phyloP scores from a whole-genome alignment of 805 yeast genomes.

The Cyberlindnera samutprakarnensis region DNA sequence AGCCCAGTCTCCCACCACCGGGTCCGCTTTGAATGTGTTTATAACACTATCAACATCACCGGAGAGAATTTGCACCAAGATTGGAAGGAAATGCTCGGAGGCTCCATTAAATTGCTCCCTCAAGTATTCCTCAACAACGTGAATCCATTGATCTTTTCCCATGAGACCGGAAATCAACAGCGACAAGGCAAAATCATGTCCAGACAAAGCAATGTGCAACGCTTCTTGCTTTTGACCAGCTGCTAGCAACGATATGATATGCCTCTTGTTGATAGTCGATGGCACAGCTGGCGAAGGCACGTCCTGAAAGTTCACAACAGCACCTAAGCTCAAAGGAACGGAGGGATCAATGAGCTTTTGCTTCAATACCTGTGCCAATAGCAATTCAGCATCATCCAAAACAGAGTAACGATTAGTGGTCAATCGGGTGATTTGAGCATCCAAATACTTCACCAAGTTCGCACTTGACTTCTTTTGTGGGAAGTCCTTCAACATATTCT shows the following conservation, averaged over 20 bases:
- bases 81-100: slow-evolving; percentile 39
- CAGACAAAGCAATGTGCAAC: slow-evolving; percentile 48
- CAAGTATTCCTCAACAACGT: slow-evolving; percentile 51
- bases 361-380: slow-evolving; percentile 37
- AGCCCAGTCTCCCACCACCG: slow-evolving; percentile 40
- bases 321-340: slow-evolving; percentile 17
- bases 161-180: slow-evolving; percentile 59
- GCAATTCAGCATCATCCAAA: slow-evolving; percentile 60
- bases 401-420: slow-evolving; percentile 25
- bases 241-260: slow-evolving; percentile 51
- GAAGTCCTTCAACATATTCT: slow-evolving; percentile 25
- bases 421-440: slow-evolving; percentile 12
- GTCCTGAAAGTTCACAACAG: slow-evolving; percentile 14
- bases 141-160: slow-evolving; percentile 53
- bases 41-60: slow-evolving; percentile 54
- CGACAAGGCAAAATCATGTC: slow-evolving; percentile 73
- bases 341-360: slow-evolving; percentile 14
- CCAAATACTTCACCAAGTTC: slow-evolving; percentile 20
- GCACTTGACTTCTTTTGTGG: slow-evolving; percentile 26
- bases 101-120: slow-evolving; percentile 37
- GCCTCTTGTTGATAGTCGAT: slow-evolving; percentile 20
- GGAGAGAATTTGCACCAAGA: slow-evolving; percentile 53
- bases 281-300: slow-evolving; percentile 1
- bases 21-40: slow-evolving; percentile 36
- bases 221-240: slow-evolving; percentile 67